Evolutionary conservation across 2,329 filamentous ascomycete genomes (phyloP).

Genomic region (Alternaria novae-zelandiae): DNA sequence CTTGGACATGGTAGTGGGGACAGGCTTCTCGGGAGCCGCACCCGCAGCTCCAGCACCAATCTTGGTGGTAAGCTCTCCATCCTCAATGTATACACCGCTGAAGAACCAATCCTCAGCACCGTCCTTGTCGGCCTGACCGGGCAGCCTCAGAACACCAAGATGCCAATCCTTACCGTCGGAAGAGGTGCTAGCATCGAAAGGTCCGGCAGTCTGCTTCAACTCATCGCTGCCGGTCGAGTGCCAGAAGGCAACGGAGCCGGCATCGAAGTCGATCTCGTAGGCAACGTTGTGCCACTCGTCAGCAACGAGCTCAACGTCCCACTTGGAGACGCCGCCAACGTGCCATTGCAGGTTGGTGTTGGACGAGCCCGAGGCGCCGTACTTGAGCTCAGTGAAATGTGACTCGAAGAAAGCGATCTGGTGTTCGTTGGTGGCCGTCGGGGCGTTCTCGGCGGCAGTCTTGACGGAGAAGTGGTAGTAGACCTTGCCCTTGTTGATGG

Average conservation of each 20-base stretch:
- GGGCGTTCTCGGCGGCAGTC: constrained; percentile 64
- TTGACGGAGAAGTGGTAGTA: constrained; percentile 77
- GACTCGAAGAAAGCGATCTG: constrained; percentile 70
- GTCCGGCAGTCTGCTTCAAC: constrained; percentile 64
- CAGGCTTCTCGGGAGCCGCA: constrained; percentile 6
- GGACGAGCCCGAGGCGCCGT: constrained; percentile 58
- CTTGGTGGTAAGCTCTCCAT: constrained; percentile 52
- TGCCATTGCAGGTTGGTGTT: constrained; percentile 68
- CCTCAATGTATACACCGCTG: constrained; percentile 74
- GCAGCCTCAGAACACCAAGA: constrained; percentile 71
- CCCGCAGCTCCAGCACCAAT: constrained; percentile 27
- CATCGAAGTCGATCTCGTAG: constrained; percentile 73
- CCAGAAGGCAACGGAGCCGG: constrained; percentile 70
- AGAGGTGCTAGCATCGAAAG: constrained; percentile 65
- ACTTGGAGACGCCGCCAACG: constrained; percentile 65
- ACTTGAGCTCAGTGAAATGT: constrained; percentile 78
- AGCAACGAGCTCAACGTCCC: constrained; percentile 66
- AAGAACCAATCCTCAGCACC: constrained; percentile 72
- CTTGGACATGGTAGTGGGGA: background rate
- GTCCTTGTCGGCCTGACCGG: constrained; percentile 60
- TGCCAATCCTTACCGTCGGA: constrained; percentile 77
- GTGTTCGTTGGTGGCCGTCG: constrained; percentile 68
- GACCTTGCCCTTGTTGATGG: constrained; percentile 69
- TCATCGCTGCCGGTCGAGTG: constrained; percentile 68
- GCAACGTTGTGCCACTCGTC: constrained; percentile 78